Conservation (phyloP, 2,329 filamentous ascomycete species). For the Penicillium sp. region DNA sequence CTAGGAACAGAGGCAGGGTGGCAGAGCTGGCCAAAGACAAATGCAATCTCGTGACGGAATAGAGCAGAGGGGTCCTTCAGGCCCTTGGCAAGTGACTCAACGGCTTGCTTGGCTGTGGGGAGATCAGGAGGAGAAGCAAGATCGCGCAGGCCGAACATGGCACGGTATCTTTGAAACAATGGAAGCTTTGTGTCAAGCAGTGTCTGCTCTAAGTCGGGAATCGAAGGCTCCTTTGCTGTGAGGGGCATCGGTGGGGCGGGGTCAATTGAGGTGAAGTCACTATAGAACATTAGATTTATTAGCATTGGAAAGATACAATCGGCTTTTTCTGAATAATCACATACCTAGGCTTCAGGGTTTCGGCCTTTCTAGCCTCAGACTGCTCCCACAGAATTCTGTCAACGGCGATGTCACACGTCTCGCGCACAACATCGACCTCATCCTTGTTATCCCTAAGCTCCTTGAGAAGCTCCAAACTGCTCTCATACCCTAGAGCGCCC, state of each 20-base stretch:
- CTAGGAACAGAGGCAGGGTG: constrained; percentile 97
- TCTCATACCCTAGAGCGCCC: constrained; percentile 78
- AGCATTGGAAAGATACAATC: constrained; percentile 33
- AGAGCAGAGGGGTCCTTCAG: constrained; percentile 85
- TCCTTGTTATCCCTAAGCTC: constrained; percentile 73
- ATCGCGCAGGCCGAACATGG: constrained; percentile 97
- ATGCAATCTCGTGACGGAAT: constrained; percentile 97
- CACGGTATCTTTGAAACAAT: constrained; percentile 91
- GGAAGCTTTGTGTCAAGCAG: constrained; percentile 79
- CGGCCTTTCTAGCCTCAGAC: constrained; percentile 69
- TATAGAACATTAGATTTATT: constrained; percentile 46
- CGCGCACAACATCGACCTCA: constrained; percentile 81
- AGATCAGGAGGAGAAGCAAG: constrained; percentile 91
- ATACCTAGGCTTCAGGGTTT: constrained; percentile 83
- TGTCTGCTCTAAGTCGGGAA: constrained; percentile 74
- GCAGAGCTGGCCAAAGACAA: constrained; percentile 94
- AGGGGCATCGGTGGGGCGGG: constrained; percentile 87
- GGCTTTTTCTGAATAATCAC: constrained; percentile 24
- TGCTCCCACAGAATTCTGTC: constrained; percentile 94
- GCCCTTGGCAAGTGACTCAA: constrained; percentile 83
- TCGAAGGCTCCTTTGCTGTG: constrained; percentile 63
- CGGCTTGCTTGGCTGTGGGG: constrained; percentile 84
- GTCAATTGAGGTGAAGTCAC: constrained; percentile 94
- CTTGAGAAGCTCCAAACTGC: constrained; percentile 75
- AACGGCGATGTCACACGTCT: constrained; percentile 97